A percentile compares a stretch with the other conserved stretches of the same genome.
Evolutionary conservation across 768 basidiomycete species (phyloP).

Genomic region (Psilocybe sp.): DNA sequence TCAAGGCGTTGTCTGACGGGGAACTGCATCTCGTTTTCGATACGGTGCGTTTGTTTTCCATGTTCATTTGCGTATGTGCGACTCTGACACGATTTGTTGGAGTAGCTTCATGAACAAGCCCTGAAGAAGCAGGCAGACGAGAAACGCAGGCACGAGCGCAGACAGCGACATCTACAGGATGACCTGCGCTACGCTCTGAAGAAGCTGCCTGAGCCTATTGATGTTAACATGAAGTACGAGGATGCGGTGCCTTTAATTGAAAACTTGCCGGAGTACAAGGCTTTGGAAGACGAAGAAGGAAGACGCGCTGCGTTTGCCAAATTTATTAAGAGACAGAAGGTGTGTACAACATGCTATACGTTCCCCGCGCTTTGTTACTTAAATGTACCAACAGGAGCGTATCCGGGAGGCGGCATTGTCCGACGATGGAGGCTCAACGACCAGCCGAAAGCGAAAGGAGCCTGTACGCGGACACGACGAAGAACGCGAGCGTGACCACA

Average conservation of each 20-base stretch:
- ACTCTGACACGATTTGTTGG: slow-evolving; percentile 4
- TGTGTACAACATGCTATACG: slow-evolving; percentile 24
- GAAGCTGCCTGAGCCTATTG: slow-evolving; percentile 81
- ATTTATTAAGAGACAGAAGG: slow-evolving; percentile 89
- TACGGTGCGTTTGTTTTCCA: slow-evolving; percentile 45
- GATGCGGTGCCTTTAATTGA: slow-evolving; percentile 77
- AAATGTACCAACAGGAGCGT: slow-evolving; percentile 54
- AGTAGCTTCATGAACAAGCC: slow-evolving; percentile 70
- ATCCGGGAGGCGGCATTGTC: slow-evolving; percentile 65
- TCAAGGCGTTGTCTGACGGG: slow-evolving; percentile 42
- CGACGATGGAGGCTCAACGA: slow-evolving; percentile 82
- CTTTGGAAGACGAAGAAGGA: slow-evolving; percentile 84
- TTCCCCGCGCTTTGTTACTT: slow-evolving; percentile 1
- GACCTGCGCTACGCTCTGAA: slow-evolving; percentile 94
- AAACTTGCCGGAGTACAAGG: slow-evolving; percentile 82
- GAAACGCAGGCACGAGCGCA: slow-evolving; percentile 80
- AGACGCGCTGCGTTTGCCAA: slow-evolving; percentile 81
- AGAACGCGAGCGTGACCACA: slow-evolving; percentile 30
- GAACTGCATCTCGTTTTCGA: slow-evolving; percentile 60
- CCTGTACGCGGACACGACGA: slow-evolving; percentile 53
- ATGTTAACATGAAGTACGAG: slow-evolving; percentile 74
- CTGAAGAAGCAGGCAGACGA: slow-evolving; percentile 81
- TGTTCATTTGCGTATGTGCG: slow-evolving; percentile 4
- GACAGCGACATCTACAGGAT: slow-evolving; percentile 85
- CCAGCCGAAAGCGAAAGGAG: slow-evolving; percentile 79